phyloP scores from a whole-genome alignment of 805 yeast species.

The Saccharomycopsis fermentans region DNA sequence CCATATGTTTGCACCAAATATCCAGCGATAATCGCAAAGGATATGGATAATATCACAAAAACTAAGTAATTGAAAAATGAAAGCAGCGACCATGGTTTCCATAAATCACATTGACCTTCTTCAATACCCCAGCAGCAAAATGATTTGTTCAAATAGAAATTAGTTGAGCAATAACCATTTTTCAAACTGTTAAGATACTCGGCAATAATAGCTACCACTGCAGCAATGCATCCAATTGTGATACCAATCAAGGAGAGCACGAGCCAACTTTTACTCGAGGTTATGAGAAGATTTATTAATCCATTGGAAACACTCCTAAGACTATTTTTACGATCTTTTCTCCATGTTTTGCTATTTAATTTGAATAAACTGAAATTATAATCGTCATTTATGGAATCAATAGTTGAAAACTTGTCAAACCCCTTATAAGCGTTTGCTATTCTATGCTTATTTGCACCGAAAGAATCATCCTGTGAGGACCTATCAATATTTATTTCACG shows the following conservation, averaged over 20 bases:
- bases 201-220: slow-evolving; percentile 67
- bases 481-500: neutral
- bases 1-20: slow-evolving; percentile 59
- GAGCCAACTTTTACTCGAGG: slow-evolving; percentile 41
- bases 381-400: slow-evolving; percentile 64
- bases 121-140: slow-evolving; percentile 75
- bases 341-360: slow-evolving; percentile 21
- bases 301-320: neutral
- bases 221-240: slow-evolving; percentile 75
- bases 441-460: slow-evolving; percentile 21
- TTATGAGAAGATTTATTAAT: slow-evolving; percentile 20
- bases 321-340: slow-evolving; percentile 12
- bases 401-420: slow-evolving; percentile 53
- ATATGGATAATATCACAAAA: slow-evolving; percentile 49
- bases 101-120: slow-evolving; percentile 44
- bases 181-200: slow-evolving; percentile 77
- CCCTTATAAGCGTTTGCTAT: slow-evolving; percentile 28
- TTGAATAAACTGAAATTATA: slow-evolving; percentile 29
- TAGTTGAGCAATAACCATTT: slow-evolving; percentile 64
- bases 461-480: slow-evolving; percentile 13
- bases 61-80: slow-evolving; percentile 40
- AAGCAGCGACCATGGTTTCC: slow-evolving; percentile 57
- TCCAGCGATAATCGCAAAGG: slow-evolving; percentile 58
- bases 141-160: slow-evolving; percentile 58
- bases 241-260: slow-evolving; percentile 69